Evolutionary conservation across 2,329 filamentous ascomycete genomes (phyloP).

Genomic region (Annulohypoxylon truncatum): DNA sequence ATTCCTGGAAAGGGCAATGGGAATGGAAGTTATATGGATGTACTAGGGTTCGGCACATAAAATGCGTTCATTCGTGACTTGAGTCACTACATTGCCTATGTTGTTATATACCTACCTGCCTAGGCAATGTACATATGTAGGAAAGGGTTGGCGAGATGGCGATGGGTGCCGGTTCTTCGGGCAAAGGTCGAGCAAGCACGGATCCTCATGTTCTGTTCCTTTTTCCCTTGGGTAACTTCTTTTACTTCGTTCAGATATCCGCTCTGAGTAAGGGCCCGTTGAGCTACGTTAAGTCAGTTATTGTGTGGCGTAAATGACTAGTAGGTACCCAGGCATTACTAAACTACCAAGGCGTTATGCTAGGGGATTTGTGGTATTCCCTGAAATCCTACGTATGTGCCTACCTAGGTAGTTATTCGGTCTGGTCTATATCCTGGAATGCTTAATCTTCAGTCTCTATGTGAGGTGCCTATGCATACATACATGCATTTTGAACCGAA

Average conservation of each 20-base stretch:
- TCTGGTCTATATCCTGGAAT: background rate
- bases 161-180: background rate
- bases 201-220: background rate
- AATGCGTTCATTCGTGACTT: constrained; percentile 14
- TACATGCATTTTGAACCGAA: no score
- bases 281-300: background rate
- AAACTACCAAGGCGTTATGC: background rate
- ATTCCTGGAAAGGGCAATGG: constrained; percentile 12
- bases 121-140: background rate
- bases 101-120: background rate
- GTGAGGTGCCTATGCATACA: no score
- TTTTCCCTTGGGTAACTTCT: background rate
- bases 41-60: constrained; percentile 12
- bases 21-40: constrained; percentile 14
- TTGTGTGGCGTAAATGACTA: background rate
- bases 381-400: no score
- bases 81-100: constrained; percentile 16
- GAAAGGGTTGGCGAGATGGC: constrained; percentile 4
- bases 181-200: background rate
- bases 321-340: background rate
- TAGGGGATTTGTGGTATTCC: background rate
- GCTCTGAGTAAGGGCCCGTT: background rate
- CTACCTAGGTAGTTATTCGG: no score
- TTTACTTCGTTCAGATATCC: constrained; percentile 20
- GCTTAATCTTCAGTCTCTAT: no score